Evolutionary conservation across 768 basidiomycete genomes (phyloP), one percentile per base, ranked within the genome.

Genomic region (Hemileccinum rubropunctum): DNA sequence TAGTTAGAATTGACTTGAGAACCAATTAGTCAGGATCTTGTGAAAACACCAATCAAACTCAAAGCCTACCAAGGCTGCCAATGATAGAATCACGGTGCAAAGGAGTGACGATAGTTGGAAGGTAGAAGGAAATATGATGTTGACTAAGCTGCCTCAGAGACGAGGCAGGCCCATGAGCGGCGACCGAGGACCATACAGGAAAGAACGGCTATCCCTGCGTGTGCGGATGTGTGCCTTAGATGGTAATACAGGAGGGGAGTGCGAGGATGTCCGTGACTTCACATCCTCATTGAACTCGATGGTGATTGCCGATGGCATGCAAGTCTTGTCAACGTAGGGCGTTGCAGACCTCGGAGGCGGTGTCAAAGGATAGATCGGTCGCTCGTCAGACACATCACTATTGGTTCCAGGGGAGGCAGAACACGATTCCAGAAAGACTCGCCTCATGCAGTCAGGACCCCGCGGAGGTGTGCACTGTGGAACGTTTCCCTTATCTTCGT

Each of bases 51-150:
- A 11, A 28, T 28, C 6, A 14, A 53, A 10, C 21, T 9, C 2
- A 6, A 13, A 10, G 37, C 47, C 20, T 17, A 57, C 54, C 48
- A 28, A 47, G 34, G 34, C 15, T 34, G 34, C 34, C 6, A 34
- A n/a, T 4, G 3, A 30, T 12, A 9, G 6, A 30, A 9, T 8
- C 28, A 30, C 4, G 28, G 10, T 51, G n/a, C 28, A 49, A 59
- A 60, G 1, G 58, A 60, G 34, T 52, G 54, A 52, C 48, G 36
- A 52, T 50, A 59, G 48, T 53, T 60, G 58, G 51, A 41, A 45
- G 33, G 17, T 40, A 26, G 33, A n/a, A n/a, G 21, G 12, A 18
- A 12, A 4, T 2, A 18, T 11, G 58, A 6, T 6, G n/a, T n/a
- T n/a, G 15, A 36, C 6, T 28, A 14, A 5, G 7, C 14, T 6